Evolutionary conservation across 352 stramenopile species (phyloP).

Genomic region (Phytophthora fragariaefolia): DNA sequence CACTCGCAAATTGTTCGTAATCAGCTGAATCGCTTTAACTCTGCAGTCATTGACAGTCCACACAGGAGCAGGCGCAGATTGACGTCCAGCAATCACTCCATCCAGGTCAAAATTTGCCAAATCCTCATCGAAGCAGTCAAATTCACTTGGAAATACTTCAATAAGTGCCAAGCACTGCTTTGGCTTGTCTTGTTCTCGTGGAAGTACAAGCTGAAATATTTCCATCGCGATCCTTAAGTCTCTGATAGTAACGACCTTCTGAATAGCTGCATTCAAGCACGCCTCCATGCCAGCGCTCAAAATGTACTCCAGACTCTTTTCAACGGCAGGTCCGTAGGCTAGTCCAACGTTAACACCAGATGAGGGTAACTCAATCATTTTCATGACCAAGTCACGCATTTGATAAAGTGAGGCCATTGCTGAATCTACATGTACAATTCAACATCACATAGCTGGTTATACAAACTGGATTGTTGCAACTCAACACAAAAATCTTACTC

Average conservation of each 20-base stretch:
- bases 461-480: not conserved
- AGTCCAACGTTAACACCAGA: constrained; percentile 8
- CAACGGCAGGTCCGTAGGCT: constrained; percentile 38
- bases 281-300: constrained; percentile 50
- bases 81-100: constrained; percentile 8
- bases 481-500: constrained; percentile 30
- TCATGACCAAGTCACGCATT: constrained; percentile 52
- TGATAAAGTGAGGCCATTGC: constrained; percentile 48
- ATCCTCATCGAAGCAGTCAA: constrained; percentile 58
- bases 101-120: constrained; percentile 58
- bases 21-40: constrained; percentile 32
- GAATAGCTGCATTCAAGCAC: constrained; percentile 51
- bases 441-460: constrained; percentile 5
- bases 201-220: constrained; percentile 58
- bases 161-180: constrained; percentile 30
- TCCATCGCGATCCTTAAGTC: constrained; percentile 59
- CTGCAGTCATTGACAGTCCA: constrained; percentile 40
- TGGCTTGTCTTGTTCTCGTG: constrained; percentile 38
- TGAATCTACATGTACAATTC: constrained; percentile 29
- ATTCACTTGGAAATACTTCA: constrained; percentile 38
- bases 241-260: constrained; percentile 36
- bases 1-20: constrained; percentile 46
- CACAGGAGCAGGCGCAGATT: not conserved
- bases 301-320: constrained; percentile 47
- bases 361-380: constrained; percentile 34